Evolutionary conservation across 2,329 filamentous ascomycete species (phyloP).

Genomic region (Trichoderma pleuroti): DNA sequence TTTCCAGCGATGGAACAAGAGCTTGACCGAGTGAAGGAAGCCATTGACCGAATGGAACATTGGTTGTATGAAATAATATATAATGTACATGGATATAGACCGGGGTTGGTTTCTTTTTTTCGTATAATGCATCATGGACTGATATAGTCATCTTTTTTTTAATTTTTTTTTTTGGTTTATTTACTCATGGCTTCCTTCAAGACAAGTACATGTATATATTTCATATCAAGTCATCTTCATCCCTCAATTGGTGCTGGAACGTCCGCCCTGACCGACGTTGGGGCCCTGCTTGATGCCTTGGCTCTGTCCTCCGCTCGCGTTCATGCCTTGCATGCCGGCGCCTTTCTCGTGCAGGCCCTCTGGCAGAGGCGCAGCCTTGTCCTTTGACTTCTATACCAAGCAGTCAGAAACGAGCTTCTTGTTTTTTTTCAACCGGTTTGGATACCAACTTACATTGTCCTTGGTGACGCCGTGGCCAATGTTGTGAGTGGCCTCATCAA

Average conservation of each 20-base stretch:
- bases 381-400: constrained; percentile 28
- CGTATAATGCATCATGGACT: background rate
- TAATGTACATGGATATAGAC: background rate
- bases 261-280: constrained; percentile 41
- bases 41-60: too few species aligned
- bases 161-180: background rate
- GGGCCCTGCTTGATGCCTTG: constrained; percentile 39
- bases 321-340: constrained; percentile 36
- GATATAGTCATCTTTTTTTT: background rate
- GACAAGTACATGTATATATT: background rate
- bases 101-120: background rate
- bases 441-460: constrained; percentile 33
- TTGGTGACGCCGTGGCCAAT: constrained; percentile 44
- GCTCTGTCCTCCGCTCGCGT: constrained; percentile 44
- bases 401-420: background rate
- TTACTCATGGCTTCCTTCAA: background rate
- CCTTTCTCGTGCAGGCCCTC: constrained; percentile 44
- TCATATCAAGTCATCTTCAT: background rate
- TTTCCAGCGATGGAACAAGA: constrained; percentile 39
- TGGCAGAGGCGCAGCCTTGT: constrained; percentile 49
- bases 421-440: background rate
- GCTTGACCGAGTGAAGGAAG: background rate
- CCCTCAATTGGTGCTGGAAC: constrained; percentile 21
- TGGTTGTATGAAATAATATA: background rate
- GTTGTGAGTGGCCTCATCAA: constrained; percentile 36